A percentile compares a stretch with the other conserved stretches of the same genome.
Evolutionary conservation across 2,329 filamentous ascomycete genomes (phyloP).

Genomic region (Alternaria brassicae): DNA sequence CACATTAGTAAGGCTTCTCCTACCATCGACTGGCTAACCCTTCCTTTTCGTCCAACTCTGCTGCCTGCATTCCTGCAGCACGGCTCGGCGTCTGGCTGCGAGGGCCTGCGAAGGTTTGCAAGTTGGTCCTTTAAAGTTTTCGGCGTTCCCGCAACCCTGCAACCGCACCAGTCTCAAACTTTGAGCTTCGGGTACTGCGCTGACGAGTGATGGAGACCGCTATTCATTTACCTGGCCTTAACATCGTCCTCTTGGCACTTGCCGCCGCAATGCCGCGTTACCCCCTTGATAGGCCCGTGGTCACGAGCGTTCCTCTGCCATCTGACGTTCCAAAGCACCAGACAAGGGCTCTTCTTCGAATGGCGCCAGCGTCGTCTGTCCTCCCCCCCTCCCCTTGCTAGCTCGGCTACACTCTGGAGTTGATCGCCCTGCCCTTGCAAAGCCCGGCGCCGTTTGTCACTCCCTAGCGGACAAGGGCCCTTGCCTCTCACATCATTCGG

Average conservation of each 20-base stretch:
- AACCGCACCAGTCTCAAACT: constrained; percentile 50
- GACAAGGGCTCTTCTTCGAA: constrained; percentile 37
- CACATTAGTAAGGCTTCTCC: constrained; percentile 10
- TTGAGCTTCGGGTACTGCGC: constrained; percentile 38
- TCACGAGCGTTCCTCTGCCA: constrained; percentile 24
- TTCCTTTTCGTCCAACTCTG: constrained; percentile 17
- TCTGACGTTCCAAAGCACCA: constrained; percentile 36
- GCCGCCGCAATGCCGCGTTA: too few species aligned
- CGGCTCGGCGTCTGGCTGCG: constrained; percentile 36
- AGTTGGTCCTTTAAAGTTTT: constrained; percentile 47
- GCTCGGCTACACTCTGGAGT: constrained; percentile 41
- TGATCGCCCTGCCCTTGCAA: constrained; percentile 29
- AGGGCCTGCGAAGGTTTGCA: constrained; percentile 40
- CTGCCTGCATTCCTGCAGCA: constrained; percentile 27
- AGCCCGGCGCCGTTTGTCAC: constrained; percentile 39
- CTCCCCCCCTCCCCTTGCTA: constrained; percentile 26
- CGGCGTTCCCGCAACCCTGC: constrained; percentile 45
- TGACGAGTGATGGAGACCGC: constrained; percentile 35
- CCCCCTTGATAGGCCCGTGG: constrained; percentile 31
- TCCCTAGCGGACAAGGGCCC: constrained; percentile 37
- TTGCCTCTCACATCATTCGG: constrained; percentile 35
- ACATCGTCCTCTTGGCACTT: constrained; percentile 25
- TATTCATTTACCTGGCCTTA: constrained; percentile 42
- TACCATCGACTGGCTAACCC: constrained; percentile 15
- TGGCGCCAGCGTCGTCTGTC: constrained; percentile 39